Conservation (phyloP, 1,139 yeast genomes). For the Pichia cactophila region DNA sequence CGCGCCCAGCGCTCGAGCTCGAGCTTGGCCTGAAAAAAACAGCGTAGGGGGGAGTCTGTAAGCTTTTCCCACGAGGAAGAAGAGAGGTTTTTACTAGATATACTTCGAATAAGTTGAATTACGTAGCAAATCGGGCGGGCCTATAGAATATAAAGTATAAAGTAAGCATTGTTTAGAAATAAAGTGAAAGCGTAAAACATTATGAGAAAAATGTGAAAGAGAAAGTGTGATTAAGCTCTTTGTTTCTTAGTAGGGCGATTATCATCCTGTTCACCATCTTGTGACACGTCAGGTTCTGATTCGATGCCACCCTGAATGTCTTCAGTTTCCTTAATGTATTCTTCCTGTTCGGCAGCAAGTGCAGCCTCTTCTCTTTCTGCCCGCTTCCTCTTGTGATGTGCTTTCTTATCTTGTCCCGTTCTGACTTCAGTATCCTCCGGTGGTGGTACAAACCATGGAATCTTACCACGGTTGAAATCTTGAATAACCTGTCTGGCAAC, state of each 20-base stretch:
- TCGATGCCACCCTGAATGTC: constrained; percentile 12
- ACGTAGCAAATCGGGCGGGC: constrained; percentile 4
- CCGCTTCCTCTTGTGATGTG: constrained; percentile 44
- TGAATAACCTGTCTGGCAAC: constrained; percentile 85
- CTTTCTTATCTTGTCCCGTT: constrained; percentile 50
- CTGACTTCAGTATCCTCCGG: constrained; percentile 57
- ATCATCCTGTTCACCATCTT: constrained; percentile 4
- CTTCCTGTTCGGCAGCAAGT: constrained; percentile 20
- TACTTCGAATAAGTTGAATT: not conserved
- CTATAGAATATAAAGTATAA: not conserved
- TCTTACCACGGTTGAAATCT: constrained; percentile 94
- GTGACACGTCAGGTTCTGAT: constrained; percentile 1
- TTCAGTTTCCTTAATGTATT: constrained; percentile 14
- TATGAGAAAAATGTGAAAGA: not conserved
- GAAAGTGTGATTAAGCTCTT: constrained; percentile 1
- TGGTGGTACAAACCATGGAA: constrained; percentile 97
- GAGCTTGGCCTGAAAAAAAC: too few relatives aligned
- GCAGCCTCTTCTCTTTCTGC: constrained; percentile 31
- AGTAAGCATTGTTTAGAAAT: too few relatives aligned
- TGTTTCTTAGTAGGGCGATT: constrained; percentile 6
- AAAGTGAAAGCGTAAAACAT: not conserved
- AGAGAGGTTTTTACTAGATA: too few relatives aligned
- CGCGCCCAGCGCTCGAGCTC: too few relatives aligned
- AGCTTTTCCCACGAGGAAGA: too few relatives aligned
- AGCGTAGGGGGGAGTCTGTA: too few relatives aligned